Evolutionary conservation across 768 basidiomycete species (phyloP).

Genomic region (Zangia roseola): DNA sequence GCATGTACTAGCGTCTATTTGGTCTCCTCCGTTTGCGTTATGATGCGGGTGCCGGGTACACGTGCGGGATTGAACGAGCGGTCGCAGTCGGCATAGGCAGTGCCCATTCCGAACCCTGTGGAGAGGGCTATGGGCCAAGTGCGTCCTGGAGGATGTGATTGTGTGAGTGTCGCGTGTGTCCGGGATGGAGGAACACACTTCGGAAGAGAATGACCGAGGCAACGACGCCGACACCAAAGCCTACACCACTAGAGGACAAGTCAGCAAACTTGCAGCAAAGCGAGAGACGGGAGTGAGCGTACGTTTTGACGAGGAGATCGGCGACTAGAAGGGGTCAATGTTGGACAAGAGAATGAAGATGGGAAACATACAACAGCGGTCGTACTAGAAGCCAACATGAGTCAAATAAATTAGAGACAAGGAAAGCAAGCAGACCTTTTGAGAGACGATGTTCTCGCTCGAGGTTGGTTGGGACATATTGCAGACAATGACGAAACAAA

Average conservation of each 20-base stretch:
- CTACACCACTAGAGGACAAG: slow-evolving; percentile 61
- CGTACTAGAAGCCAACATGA: slow-evolving; percentile 51
- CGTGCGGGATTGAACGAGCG: slow-evolving; percentile 90
- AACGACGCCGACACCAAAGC: slow-evolving; percentile 86
- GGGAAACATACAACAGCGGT: slow-evolving; percentile 77
- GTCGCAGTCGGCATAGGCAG: slow-evolving; percentile 91
- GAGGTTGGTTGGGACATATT: slow-evolving; percentile 67
- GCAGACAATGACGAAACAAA: slow-evolving; percentile 21
- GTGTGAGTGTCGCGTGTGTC: slow-evolving; percentile 2
- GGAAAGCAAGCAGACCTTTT: slow-evolving; percentile 60
- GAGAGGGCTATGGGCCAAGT: slow-evolving; percentile 88
- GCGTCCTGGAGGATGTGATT: slow-evolving; percentile 54
- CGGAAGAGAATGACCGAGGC: slow-evolving; percentile 89
- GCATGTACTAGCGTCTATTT: slow-evolving; percentile 20
- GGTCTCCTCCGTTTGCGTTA: slow-evolving; percentile 38
- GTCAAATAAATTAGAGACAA: not conserved
- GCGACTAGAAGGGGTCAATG: slow-evolving; percentile 47
- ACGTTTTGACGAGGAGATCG: slow-evolving; percentile 87
- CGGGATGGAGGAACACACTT: slow-evolving; percentile 52
- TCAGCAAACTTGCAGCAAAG: slow-evolving; percentile 1
- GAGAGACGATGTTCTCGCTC: slow-evolving; percentile 86
- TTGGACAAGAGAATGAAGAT: slow-evolving; percentile 20
- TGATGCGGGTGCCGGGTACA: slow-evolving; percentile 78
- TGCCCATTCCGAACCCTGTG: slow-evolving; percentile 84
- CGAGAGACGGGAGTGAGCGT: slow-evolving; percentile 26